Base-by-base conservation (phyloP, 768 basidiomycete species). In the Vararia minispora region DNA sequence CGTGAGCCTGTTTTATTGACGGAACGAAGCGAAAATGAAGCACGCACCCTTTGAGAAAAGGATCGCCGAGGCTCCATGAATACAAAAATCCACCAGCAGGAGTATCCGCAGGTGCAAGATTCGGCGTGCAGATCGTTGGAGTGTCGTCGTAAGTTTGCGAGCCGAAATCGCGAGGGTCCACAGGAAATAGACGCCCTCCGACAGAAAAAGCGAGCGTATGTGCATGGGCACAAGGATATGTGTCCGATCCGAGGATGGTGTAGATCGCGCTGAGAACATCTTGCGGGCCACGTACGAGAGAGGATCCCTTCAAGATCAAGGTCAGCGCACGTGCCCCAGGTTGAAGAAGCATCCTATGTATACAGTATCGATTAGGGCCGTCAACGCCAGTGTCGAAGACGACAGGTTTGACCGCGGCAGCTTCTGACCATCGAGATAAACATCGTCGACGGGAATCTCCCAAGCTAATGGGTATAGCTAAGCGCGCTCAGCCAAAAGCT, bases 51-150 rank as follows among this genome's bases (percentile, higher is more conserved):
- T 84, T 84, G 41, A 87, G 49, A 48, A 86, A 86, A 1, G 84
- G 83, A 46, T 69, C 71, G 2, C 84, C 84, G 22, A 87, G 58
- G 57, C 74, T 84, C 83, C 84, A 87, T 48, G 74, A 76, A 48
- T 80, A 84, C 33, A 79, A 53, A 47, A 76, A 83, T 3, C 72
- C 71, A 9, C 51, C 56, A 9, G 68, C 58, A 5, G 82, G 84
- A 3, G 77, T 61, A 49, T 86, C 83, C 20, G 82, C 85, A 6
- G 63, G 37, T 2, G 65, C 74, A 14, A 86, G 46, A 37, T 72
- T 80, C 2, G 76, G 57, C 9, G 44, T 49, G 50, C 84, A 88
- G 3, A 30, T 34, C 7, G 45, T 41, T 2, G 40, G 40, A 2
- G 46, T 38, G 23, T 28, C 28, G 20, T 53, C 41, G 35, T 53